Conservation (phyloP, 2,329 filamentous ascomycete genomes). For the Colletotrichum sp. region DNA sequence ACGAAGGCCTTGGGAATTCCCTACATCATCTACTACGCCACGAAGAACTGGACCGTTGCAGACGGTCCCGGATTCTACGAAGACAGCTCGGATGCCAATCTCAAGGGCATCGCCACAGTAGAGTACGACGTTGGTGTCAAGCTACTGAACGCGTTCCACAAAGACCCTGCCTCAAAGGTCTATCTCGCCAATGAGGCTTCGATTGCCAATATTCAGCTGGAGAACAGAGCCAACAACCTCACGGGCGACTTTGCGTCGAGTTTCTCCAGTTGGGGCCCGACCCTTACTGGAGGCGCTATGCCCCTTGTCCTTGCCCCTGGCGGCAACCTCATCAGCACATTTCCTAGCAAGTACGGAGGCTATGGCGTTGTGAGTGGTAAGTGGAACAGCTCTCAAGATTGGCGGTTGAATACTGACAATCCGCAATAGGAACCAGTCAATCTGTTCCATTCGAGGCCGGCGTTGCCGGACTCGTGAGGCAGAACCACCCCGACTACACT, state of each 20-base stretch:
- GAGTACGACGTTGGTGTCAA: not conserved
- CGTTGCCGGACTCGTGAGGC: slow-evolving; percentile 30
- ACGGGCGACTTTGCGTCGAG: not conserved
- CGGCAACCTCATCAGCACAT: slow-evolving; percentile 46
- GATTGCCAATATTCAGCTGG: not conserved
- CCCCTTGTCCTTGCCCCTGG: slow-evolving; percentile 44
- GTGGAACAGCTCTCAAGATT: not conserved
- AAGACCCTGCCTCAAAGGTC: not conserved
- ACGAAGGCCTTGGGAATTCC: slow-evolving; percentile 36
- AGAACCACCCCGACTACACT: slow-evolving; percentile 21
- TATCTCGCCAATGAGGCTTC: not conserved
- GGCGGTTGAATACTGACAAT: not conserved
- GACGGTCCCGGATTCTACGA: slow-evolving; percentile 36
- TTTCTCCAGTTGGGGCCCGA: slow-evolving; percentile 46
- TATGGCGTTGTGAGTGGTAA: slow-evolving; percentile 42
- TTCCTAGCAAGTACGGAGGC: slow-evolving; percentile 17
- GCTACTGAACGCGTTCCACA: not conserved
- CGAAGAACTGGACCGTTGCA: slow-evolving; percentile 43
- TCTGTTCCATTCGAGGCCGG: slow-evolving; percentile 46
- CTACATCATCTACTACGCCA: slow-evolving; percentile 44
- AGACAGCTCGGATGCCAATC: slow-evolving; percentile 25
- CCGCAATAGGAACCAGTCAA: slow-evolving; percentile 48
- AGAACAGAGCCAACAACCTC: not conserved
- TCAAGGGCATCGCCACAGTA: not conserved
- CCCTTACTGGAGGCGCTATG: slow-evolving; percentile 43